Conservation (phyloP, 805 yeast genomes). For the Metschnikowia lochheadii region DNA sequence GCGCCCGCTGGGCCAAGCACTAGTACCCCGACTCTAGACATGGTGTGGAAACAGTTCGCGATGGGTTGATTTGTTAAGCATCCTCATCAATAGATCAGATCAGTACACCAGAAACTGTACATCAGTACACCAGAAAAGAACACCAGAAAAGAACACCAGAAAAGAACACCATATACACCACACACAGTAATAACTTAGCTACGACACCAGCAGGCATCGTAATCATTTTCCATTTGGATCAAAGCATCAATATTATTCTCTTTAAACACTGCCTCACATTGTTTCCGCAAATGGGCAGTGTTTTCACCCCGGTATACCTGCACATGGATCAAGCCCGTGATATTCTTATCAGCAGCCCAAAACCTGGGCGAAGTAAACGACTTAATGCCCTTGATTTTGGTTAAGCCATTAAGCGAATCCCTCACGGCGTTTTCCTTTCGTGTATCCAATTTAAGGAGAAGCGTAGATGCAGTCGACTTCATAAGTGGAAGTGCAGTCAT, state of each 20-base stretch:
- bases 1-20: conserved; percentile 98
- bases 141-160: too few relatives aligned
- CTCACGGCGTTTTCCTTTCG: conserved; percentile 61
- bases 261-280: conserved; percentile 54
- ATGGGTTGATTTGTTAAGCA: background rate
- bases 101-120: background rate
- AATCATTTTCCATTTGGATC: conserved; percentile 66
- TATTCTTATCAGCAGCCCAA: conserved; percentile 59
- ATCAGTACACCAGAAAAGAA: background rate
- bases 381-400: conserved; percentile 71
- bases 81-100: too few relatives aligned
- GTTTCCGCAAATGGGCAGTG: conserved; percentile 52
- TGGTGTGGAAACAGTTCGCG: conserved; percentile 21
- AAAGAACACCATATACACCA: too few relatives aligned
- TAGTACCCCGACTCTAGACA: conserved; percentile 94
- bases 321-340: conserved; percentile 73
- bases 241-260: conserved; percentile 48
- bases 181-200: too few relatives aligned
- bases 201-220: conserved; percentile 68
- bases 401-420: conserved; percentile 61
- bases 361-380: conserved; percentile 87
- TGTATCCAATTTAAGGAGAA: conserved; percentile 58
- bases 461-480: conserved; percentile 70
- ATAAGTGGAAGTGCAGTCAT: conserved; percentile 80
- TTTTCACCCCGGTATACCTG: conserved; percentile 69